Evolutionary conservation across 2,329 filamentous ascomycete species (phyloP), one percentile per base, ranked within the genome.

Genomic region (Fusarium continuum): DNA sequence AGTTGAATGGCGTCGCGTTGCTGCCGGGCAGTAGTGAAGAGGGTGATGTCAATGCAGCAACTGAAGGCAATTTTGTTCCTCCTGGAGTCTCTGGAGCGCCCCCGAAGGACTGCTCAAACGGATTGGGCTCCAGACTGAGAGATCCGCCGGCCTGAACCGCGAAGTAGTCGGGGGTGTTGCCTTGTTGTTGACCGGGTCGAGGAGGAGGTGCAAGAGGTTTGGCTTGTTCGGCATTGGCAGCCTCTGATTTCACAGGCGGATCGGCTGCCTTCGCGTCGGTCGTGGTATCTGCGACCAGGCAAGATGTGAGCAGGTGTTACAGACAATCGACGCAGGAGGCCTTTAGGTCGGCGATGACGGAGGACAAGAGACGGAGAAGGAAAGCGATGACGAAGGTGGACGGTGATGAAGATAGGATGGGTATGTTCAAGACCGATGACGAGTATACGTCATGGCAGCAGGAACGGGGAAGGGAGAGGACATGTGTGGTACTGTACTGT

Each of bases 81-180:
- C 92, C 91, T 14, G 94, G 93, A 26, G 94, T 96, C 75, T 96
- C 92, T 69, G 87, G 85, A 50, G 80, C 80, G 61, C 81, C 81
- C 68, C 85, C 88, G 75, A 99, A 99, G 7, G 94, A 97, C 78
- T 95, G 92, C 76, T 98, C 95, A 73, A 99, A 98, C 8, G 95
- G 94, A 77, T 99, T 98, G 58, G 93, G 93, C 81, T 98, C 95
- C 75, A 91, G 85, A 70, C 86, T 89, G 74, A 93, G 77, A 48
- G 82, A 84, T 67, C 79, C 82, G 70, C 74, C 77, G 60, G 74
- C 83, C 62, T 85, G 81, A 55, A 80, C 82, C 47, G 85, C 84
- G 75, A 92, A 92, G 77, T 90, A 92, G 72, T 92, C 89, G 40
- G 87, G 83, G 8, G 85, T 85, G 69, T 78, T 76, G 55, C 80